Evolutionary conservation across 2,329 filamentous ascomycete genomes (phyloP), one percentile per base, ranked within the genome.

Genomic region (Aspergillus ibericus): DNA sequence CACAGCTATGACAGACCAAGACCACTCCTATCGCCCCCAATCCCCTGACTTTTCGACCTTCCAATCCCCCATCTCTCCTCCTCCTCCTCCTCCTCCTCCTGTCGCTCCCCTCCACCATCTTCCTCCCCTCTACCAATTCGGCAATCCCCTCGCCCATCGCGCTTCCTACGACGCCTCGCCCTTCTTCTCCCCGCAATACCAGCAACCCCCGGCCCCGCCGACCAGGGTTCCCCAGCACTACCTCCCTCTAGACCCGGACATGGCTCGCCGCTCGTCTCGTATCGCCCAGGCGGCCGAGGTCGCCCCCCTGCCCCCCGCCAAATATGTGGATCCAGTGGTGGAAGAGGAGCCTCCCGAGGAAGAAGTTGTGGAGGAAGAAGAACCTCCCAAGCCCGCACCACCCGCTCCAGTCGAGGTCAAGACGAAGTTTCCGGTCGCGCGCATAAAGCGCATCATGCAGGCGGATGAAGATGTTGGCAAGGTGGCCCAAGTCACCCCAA

Each of bases 371-470:
- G 44, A 48, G 8, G 44, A 48, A 3, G 48, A 66, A 16, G 66
- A 69, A 50, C 49, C 58, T 32, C 54, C 52, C 5, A 61, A 62
- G 36, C 62, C 72, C 18, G 25, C 36, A 4, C 20, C 29, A 18
- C 35, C 86, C 78, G 74, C 85, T 75, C 51, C 51, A 4, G 78
- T 96, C 78, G 76, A 92, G 44, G 92, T 99, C 68, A 91, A 87
- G 76, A 98, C 93, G 34, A 97, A 97, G 70, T 99, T 99, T 70
- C 95, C 95, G 1, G 96, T 96, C 32, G 95, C 95, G 13, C 85
- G 95, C 62, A 99, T 99, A 81, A 99, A 99, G 82, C 88, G 95
- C 53, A 98, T 99, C 70, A 98, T 99, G 95, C 95, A 99, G 78
- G 93, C 93, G 10, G 95, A 99, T 71, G 95, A 99, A 72, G 95